These are phyloP conservation scores for Xylaria sp. DNA, from an alignment of 495 filamentous ascomycete species.

Conservation along the genomic window DNA sequence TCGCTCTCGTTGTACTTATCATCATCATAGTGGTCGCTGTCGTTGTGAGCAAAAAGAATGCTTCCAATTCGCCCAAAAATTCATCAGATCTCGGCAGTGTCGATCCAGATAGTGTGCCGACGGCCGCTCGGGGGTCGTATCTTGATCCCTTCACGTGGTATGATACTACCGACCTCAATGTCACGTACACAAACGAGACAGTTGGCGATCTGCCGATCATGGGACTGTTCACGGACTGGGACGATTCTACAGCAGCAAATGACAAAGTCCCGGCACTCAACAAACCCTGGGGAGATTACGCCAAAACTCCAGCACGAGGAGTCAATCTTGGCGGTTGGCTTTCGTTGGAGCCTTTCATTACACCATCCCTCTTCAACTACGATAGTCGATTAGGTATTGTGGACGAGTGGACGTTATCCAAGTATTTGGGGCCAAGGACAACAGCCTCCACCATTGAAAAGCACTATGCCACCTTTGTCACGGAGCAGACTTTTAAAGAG, in stretches of 20 bases:
- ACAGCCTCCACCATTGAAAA: slow-evolving; percentile 74
- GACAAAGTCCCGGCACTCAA: slow-evolving; percentile 79
- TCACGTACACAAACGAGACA: slow-evolving; percentile 86
- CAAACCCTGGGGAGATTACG: slow-evolving; percentile 76
- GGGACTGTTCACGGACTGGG: slow-evolving; percentile 86
- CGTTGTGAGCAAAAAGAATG: slow-evolving; percentile 71
- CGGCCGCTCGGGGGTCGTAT: slow-evolving; percentile 71
- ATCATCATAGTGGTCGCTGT: slow-evolving; percentile 80
- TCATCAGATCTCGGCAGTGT: slow-evolving; percentile 64
- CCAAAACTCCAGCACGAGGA: slow-evolving; percentile 78
- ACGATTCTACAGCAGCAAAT: slow-evolving; percentile 82
- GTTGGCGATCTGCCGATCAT: slow-evolving; percentile 88
- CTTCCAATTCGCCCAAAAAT: slow-evolving; percentile 44
- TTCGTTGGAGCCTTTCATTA: slow-evolving; percentile 92
- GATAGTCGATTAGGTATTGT: slow-evolving; percentile 67
- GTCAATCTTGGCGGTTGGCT: slow-evolving; percentile 97
- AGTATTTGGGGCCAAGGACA: slow-evolving; percentile 67
- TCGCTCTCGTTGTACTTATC: slow-evolving; percentile 65
- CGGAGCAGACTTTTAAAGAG: slow-evolving; percentile 79
- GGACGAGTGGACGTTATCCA: slow-evolving; percentile 85
- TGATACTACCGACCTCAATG: slow-evolving; percentile 89
- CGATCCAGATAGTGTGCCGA: slow-evolving; percentile 68
- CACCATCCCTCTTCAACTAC: slow-evolving; percentile 88
- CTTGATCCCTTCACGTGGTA: slow-evolving; percentile 95
- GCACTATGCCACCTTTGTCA: slow-evolving; percentile 90